phyloP scores from a whole-genome alignment of 305 asterid genomes.

The Plantago rigida region DNA sequence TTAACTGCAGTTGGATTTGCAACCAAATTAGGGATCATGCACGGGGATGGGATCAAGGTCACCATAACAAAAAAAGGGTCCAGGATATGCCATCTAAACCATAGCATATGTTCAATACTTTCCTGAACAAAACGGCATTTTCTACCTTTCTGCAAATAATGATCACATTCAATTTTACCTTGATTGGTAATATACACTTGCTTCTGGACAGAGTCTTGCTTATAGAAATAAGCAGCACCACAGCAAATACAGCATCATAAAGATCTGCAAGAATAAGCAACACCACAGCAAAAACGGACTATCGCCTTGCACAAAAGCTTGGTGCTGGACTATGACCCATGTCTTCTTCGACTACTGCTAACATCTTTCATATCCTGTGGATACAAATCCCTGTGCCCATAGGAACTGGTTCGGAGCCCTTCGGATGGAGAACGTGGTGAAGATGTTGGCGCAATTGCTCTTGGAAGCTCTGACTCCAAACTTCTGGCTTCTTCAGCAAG shows the following conservation, averaged over 20 bases:
- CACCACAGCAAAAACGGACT: slow-evolving; percentile 10
- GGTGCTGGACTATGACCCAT: slow-evolving; percentile 29
- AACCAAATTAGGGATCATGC: no score
- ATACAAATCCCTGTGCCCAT: slow-evolving; percentile 55
- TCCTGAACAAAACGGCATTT: not conserved
- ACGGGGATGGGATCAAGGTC: no score
- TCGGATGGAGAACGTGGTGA: slow-evolving; percentile 59
- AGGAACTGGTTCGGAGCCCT: slow-evolving; percentile 37
- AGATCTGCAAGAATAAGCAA: slow-evolving; percentile 28
- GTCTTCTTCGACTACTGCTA: slow-evolving; percentile 45
- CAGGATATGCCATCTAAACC: no score
- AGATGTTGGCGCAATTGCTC: slow-evolving; percentile 37
- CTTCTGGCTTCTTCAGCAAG: slow-evolving; percentile 59
- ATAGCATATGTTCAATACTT: not conserved
- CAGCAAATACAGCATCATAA: not conserved
- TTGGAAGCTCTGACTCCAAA: slow-evolving; percentile 45
- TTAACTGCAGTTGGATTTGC: no score
- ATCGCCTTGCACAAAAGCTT: slow-evolving; percentile 19
- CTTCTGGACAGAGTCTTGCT: not conserved
- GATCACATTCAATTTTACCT: not conserved
- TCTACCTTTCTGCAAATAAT: not conserved
- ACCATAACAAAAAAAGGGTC: no score
- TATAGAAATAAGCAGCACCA: no score
- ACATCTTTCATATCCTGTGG: slow-evolving; percentile 37
- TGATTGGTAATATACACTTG: not conserved